Evolutionary conservation across 768 basidiomycete genomes (phyloP), one percentile per base, ranked within the genome.

Genomic region (Ramaria rubella): DNA sequence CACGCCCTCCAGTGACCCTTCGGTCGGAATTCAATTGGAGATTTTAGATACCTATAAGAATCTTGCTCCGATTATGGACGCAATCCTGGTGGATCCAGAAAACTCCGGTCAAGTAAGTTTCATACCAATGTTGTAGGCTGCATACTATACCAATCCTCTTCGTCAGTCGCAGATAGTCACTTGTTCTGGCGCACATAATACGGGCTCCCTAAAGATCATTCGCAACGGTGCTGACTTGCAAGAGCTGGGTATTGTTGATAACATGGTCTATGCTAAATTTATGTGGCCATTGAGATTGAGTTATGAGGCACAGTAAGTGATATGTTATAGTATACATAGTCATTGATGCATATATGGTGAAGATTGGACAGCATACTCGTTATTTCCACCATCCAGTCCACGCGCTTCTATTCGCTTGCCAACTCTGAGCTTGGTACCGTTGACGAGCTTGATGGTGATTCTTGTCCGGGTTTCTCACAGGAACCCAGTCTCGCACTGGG

Each of bases 11-110:
- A 78, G 84, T 0, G 59, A 72, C n/a, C 73, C 76, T 7, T 65
- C 69, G 12, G 60, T 70, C 9, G 70, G 73, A 2, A 78, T 75
- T 14, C 83, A 78, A 64, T 51, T 94, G 6, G 73, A 77, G 21
- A 77, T 87, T 8, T 60, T 92, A 21, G 79, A 87, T 31, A 76
- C 72, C 7, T 88, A 78, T 68, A 80, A 80, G 58, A 94, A 92
- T 62, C 77, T 95, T 60, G 90, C 86, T 0, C 94, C 93, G 0
- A 88, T 94, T 43, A 65, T 83, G 57, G 94, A 96, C 65, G 88
- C 87, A 12, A 73, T 81, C n/a, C 66, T 91, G 21, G 84, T 83
- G 5, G 89, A 93, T 67, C 70, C 73, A 2, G 89, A 91, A 55
- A 77, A 77, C 2, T 84, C 79, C 62, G 83, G 84, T 14, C 85